Evolutionary conservation across 208 protist species (phyloP).

Genomic region (Leishmania guyanensis): DNA sequence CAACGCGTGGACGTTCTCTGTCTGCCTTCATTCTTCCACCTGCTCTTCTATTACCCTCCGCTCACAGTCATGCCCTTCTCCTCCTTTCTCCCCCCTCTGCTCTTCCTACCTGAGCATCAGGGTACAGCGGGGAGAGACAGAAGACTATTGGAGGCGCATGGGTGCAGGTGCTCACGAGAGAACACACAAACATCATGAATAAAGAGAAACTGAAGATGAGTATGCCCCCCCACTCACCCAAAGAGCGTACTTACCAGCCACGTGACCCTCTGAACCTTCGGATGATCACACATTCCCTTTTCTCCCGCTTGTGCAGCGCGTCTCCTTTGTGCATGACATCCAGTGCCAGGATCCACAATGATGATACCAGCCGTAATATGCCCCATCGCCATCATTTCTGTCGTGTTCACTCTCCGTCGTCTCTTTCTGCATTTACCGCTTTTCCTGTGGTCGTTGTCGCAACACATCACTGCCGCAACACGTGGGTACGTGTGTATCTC

Average conservation of each 20-base stretch:
- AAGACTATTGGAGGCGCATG: not conserved
- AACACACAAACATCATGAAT: not conserved
- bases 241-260: not conserved
- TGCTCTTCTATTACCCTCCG: not conserved
- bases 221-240: not conserved
- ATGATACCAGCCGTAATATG: not conserved
- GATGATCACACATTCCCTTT: not conserved
- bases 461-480: not conserved
- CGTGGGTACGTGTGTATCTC: not conserved
- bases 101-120: not conserved
- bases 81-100: not conserved
- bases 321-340: not conserved
- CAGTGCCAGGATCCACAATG: not conserved
- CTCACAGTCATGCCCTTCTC: not conserved
- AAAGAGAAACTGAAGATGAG: not conserved
- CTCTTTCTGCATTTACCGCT: not conserved
- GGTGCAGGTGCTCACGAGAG: not conserved
- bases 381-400: not conserved
- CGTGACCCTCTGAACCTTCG: not conserved
- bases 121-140: not conserved
- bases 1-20: not conserved
- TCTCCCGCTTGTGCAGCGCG: not conserved
- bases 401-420: not conserved
- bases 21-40: not conserved
- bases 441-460: not conserved